A percentile compares a stretch with the other conserved stretches of the same genome.
These are phyloP conservation scores for Candida caryicola DNA, from an alignment of 805 yeast genomes.

Conservation along the genomic window DNA sequence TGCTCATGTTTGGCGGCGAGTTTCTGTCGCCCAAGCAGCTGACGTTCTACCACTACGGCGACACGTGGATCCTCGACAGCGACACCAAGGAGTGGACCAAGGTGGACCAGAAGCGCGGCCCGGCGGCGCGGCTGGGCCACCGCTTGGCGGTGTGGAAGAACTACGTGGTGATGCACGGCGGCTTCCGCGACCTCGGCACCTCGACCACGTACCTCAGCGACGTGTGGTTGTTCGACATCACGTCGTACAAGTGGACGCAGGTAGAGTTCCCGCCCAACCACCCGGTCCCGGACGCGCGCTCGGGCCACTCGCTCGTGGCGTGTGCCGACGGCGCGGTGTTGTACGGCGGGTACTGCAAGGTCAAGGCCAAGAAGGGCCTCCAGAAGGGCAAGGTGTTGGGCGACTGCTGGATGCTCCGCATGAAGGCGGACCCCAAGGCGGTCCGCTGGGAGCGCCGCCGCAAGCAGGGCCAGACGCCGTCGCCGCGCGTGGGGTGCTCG, in stretches of 20 bases:
- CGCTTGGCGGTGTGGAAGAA: conserved; percentile 91
- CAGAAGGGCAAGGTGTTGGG: conserved; percentile 87
- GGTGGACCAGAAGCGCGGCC: conserved; percentile 70
- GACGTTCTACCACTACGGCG: conserved; percentile 94
- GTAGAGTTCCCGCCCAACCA: conserved; percentile 82
- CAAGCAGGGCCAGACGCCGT: conserved; percentile 86
- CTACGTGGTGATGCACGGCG: conserved; percentile 81
- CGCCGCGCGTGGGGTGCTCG: conserved; percentile 93
- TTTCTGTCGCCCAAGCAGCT: conserved; percentile 94
- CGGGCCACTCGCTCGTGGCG: conserved; percentile 88
- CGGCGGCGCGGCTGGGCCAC: conserved; percentile 89
- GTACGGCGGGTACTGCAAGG: conserved; percentile 94
- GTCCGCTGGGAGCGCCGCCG: conserved; percentile 87
- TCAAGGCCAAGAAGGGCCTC: conserved; percentile 81
- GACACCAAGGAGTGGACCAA: conserved; percentile 87
- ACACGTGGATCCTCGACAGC: conserved; percentile 90
- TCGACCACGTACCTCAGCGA: conserved; percentile 82
- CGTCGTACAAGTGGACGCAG: conserved; percentile 87
- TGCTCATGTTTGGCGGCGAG: conserved; percentile 92
- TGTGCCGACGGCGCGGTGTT: conserved; percentile 76
- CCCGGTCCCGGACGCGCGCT: conserved; percentile 82
- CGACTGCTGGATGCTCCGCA: conserved; percentile 83
- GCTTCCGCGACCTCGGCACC: conserved; percentile 85
- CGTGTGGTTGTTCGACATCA: conserved; percentile 88
- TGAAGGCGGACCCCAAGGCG: conserved; percentile 77